A percentile compares a stretch with the other conserved stretches of the same genome.
phyloP scores from a whole-genome alignment of 1,139 yeast species.

The Pichia sp. region DNA sequence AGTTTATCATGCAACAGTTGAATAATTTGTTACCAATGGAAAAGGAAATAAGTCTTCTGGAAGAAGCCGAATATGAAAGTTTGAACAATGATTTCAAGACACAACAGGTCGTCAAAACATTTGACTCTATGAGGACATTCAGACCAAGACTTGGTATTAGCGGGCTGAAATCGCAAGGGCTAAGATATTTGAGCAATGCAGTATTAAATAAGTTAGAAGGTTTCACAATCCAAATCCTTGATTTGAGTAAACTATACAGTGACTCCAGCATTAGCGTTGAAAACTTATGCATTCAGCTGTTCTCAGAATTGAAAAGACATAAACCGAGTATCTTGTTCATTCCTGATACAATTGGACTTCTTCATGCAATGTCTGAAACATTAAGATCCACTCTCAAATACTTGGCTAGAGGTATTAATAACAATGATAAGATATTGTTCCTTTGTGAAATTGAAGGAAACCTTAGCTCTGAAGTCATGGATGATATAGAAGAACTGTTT shows the following conservation, averaged over 20 bases:
- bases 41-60: conserved; percentile 55
- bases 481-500: conserved; percentile 24
- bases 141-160: conserved; percentile 75
- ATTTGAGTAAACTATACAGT: conserved; percentile 70
- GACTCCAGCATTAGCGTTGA: conserved; percentile 84
- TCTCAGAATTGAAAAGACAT: conserved; percentile 85
- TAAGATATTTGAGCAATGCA: conserved; percentile 81
- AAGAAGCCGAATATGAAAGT: conserved; percentile 66
- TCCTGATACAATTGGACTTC: conserved; percentile 83
- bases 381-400: conserved; percentile 72
- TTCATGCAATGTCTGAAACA: conserved; percentile 58
- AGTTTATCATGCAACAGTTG: conserved; percentile 45
- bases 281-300: conserved; percentile 75
- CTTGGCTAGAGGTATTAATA: conserved; percentile 60
- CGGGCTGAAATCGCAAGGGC: conserved; percentile 84
- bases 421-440: conserved; percentile 73
- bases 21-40: conserved; percentile 61
- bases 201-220: conserved; percentile 82
- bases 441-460: conserved; percentile 64
- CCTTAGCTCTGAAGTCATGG: conserved; percentile 17
- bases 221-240: conserved; percentile 82
- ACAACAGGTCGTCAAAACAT: conserved; percentile 56
- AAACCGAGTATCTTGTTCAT: conserved; percentile 83
- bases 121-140: conserved; percentile 66
- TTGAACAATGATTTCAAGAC: conserved; percentile 57